These are phyloP conservation scores for Mycena maculata DNA, from an alignment of 768 basidiomycete species.

Conservation along the genomic window DNA sequence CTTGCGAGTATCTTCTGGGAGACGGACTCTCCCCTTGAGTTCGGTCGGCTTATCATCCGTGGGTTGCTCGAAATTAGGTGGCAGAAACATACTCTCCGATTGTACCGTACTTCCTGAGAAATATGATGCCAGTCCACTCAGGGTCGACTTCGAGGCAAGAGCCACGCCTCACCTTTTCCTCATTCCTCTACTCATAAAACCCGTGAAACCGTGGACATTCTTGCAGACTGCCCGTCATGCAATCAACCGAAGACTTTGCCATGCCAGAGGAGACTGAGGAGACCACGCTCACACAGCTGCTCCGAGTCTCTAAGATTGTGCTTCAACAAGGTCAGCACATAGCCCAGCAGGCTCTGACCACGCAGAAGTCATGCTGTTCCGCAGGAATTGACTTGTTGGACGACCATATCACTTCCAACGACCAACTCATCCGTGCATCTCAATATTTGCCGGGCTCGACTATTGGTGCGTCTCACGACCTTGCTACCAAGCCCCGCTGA, in stretches of 20 bases:
- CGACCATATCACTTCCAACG: constrained; percentile 71
- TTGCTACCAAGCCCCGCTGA: not conserved
- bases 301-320: constrained; percentile 75
- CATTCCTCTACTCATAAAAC: constrained; percentile 34
- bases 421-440: constrained; percentile 74
- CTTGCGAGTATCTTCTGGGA: constrained; percentile 68
- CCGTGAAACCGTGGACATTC: not conserved
- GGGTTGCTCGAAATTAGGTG: constrained; percentile 85
- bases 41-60: constrained; percentile 66
- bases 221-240: constrained; percentile 29
- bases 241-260: constrained; percentile 25
- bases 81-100: constrained; percentile 64
- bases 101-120: constrained; percentile 25
- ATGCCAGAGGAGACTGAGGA: constrained; percentile 34
- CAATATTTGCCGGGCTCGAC: constrained; percentile 87
- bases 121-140: constrained; percentile 29
- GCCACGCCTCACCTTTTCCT: constrained; percentile 34
- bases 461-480: constrained; percentile 65
- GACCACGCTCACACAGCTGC: constrained; percentile 60
- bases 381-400: constrained; percentile 69
- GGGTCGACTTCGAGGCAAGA: constrained; percentile 35
- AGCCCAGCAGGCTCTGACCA: not conserved
- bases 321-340: constrained; percentile 68
- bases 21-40: constrained; percentile 83
- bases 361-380: constrained; percentile 1